These are phyloP conservation scores for Ustilago shanxiensis DNA, from an alignment of 1,284 basidiomycete species.

Conservation along the genomic window DNA sequence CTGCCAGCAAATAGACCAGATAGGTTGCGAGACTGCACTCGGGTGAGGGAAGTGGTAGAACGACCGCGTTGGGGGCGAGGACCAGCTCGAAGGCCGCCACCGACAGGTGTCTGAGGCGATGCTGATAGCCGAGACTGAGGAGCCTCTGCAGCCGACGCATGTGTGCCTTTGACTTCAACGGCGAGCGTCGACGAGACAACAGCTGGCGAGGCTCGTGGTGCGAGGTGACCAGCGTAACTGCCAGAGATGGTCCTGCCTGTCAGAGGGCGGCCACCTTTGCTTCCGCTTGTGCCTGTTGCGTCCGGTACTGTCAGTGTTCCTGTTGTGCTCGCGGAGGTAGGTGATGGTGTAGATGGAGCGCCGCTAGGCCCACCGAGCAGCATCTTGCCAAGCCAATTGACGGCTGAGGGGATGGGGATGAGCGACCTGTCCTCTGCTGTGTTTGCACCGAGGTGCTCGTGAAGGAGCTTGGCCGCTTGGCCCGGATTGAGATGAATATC, in stretches of 20 bases:
- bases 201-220: conserved; percentile 54
- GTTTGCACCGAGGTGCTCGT: conserved; percentile 63
- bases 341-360: conserved; percentile 20
- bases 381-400: conserved; percentile 60
- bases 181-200: conserved; percentile 54
- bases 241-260: conserved; percentile 39
- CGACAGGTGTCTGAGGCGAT: conserved; percentile 18
- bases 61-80: conserved; percentile 46
- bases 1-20: conserved; percentile 58
- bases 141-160: conserved; percentile 45
- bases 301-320: conserved; percentile 26
- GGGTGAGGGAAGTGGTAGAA: conserved; percentile 41
- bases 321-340: conserved; percentile 3
- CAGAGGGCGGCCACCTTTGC: conserved; percentile 20
- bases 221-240: conserved; percentile 27
- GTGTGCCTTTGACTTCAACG: conserved; percentile 61
- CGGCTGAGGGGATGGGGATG: conserved; percentile 49
- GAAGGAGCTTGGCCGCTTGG: conserved; percentile 72
- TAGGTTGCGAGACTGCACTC: conserved; percentile 55
- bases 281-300: conserved; percentile 1
- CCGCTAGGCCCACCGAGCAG: conserved; percentile 40
- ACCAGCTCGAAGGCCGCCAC: conserved; percentile 32
- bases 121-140: conserved; percentile 20
- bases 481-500: conserved; percentile 89
- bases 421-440: conserved; percentile 46